phyloP scores from a whole-genome alignment of 495 filamentous ascomycete species.

The Trichoderma orchidacearum region DNA sequence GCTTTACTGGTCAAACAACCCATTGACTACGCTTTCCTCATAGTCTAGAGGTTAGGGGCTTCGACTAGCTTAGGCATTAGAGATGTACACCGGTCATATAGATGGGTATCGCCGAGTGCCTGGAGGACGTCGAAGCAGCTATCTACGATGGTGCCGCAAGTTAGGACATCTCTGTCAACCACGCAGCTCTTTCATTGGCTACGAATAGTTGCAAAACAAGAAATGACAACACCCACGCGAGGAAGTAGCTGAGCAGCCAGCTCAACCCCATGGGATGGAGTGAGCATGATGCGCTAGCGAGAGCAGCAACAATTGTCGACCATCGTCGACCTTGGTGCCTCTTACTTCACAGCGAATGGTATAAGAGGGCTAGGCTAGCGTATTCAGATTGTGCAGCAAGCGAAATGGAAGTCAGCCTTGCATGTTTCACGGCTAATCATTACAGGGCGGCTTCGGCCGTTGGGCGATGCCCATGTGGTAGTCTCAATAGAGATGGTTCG shows the following conservation, averaged over 20 bases:
- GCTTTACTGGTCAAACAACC: too few relatives aligned
- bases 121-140: not conserved
- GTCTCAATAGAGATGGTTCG: not conserved
- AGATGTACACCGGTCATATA: too few relatives aligned
- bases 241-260: too few relatives aligned
- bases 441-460: not conserved
- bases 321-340: too few relatives aligned
- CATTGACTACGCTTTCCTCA: too few relatives aligned
- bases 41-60: not conserved
- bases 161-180: not conserved
- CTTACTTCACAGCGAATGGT: too few relatives aligned
- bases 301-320: too few relatives aligned
- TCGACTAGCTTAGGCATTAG: too few relatives aligned
- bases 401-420: not conserved
- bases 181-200: not conserved
- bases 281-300: not conserved
- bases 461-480: not conserved
- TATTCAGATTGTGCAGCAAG: not conserved
- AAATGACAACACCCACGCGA: not conserved
- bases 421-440: not conserved
- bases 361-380: too few relatives aligned
- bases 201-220: not conserved
- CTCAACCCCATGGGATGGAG: not conserved
- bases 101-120: too few relatives aligned
- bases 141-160: not conserved